Evolutionary conservation across 2,329 filamentous ascomycete genomes (phyloP), one percentile per base, ranked within the genome.

Genomic region (Penicillium occitanis): DNA sequence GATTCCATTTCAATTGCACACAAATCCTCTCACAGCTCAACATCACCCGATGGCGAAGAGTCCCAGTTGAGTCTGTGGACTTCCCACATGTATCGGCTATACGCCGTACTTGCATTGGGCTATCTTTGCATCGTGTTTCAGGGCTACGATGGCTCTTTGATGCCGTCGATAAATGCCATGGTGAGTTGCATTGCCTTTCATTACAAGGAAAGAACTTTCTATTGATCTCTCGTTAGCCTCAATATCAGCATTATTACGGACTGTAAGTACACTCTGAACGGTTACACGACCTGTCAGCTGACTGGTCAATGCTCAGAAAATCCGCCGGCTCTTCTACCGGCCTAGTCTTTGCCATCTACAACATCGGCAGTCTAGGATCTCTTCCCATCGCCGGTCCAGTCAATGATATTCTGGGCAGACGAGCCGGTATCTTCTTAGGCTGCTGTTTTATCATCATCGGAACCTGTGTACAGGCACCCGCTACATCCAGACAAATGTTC

Each of bases 271-370:
- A 5, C 6, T 17, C 10, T 19, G 19, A 60, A 5, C 33, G 22
- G n/a, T 6, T 5, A 25, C n/a, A 25, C 10, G 5, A 35, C 11
- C 10, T 59, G 5, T 44, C 19, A 28, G 19, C 3, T 60, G 22
- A 42, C 22, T 46, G 37, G 10, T 13, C 6, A 60, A 42, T 22
- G n/a, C 17, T 13, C 22, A 66, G 64, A 14, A 59, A 55, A 62
- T 55, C 60, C 25, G 64, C 64, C 11, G 55, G 64, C 28, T 57
- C 60, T 19, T 57, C 60, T 8, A 67, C 65, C 19, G 65, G 65
- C 22, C 19, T 67, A n/a, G 55, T 67, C 13, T 67, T 67, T 40
- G 65, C 65, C 44, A 61, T 67, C 37, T 67, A 64, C 61, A 66
- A 66, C 22, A 61, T 66, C 11, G 64, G 64, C 10, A 66, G 64